Conservation (phyloP, 306 rosid species). For the Pterocarpus macrocarpus region DNA sequence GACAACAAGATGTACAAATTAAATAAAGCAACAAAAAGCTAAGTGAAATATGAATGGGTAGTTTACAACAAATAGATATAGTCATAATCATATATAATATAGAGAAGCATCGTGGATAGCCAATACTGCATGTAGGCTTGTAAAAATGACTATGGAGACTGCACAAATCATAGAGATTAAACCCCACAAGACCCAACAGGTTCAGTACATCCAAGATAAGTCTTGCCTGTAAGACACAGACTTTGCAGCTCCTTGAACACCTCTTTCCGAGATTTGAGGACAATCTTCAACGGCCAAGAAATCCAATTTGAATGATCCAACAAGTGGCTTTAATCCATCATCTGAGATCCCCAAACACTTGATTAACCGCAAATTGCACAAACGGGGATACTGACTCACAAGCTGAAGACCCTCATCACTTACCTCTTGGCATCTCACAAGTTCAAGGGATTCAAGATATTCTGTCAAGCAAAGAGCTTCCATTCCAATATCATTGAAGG, state of each 20-base stretch:
- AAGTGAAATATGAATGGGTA: background rate
- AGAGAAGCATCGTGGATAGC: conserved; percentile 26
- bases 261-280: conserved; percentile 89
- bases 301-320: conserved; percentile 77
- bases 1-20: conserved; percentile 7
- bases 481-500: conserved; percentile 87
- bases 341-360: conserved; percentile 91
- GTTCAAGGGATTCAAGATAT: conserved; percentile 79
- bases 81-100: background rate
- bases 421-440: conserved; percentile 84
- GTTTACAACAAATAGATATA: conserved; percentile 12
- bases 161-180: background rate
- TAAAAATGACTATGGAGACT: background rate
- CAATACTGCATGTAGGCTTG: background rate
- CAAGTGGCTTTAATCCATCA: conserved; percentile 83
- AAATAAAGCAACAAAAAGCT: conserved; percentile 19
- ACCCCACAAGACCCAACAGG: conserved; percentile 27
- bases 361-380: conserved; percentile 60
- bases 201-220: conserved; percentile 88
- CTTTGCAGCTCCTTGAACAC: conserved; percentile 76
- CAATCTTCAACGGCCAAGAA: conserved; percentile 79
- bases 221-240: conserved; percentile 78
- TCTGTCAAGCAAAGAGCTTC: conserved; percentile 82
- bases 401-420: conserved; percentile 91
- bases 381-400: conserved; percentile 70